These are phyloP conservation scores for Mrakia frigida DNA, from an alignment of 768 basidiomycete genomes.

Conservation along the genomic window DNA sequence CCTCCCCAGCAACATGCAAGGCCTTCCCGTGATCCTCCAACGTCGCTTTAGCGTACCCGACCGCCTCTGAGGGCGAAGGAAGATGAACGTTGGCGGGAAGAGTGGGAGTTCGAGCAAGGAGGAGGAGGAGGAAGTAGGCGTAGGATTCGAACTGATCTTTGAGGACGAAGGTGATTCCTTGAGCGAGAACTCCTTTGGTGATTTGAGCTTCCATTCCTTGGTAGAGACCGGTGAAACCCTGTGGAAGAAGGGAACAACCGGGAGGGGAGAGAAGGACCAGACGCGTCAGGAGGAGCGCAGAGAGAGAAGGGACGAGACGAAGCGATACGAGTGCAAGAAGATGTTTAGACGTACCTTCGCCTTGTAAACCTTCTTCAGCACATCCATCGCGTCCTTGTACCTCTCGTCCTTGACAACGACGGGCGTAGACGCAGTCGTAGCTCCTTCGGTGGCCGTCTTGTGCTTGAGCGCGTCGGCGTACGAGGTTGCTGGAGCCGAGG, in stretches of 20 bases:
- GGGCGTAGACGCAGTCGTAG: not conserved
- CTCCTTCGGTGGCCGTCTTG: not conserved
- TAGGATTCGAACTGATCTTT: slow-evolving; percentile 96
- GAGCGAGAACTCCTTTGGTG: slow-evolving; percentile 87
- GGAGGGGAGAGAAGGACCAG: not conserved
- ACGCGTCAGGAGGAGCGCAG: not conserved
- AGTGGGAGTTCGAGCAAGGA: slow-evolving; percentile 4
- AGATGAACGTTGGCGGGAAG: too few relatives aligned
- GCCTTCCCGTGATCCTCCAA: not conserved
- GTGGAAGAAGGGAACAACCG: not conserved
- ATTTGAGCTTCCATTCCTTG: slow-evolving; percentile 98
- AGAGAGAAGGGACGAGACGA: not conserved
- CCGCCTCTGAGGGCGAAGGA: not conserved
- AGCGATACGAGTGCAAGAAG: not conserved
- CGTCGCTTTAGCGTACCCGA: not conserved
- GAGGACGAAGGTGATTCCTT: slow-evolving; percentile 83
- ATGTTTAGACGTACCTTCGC: slow-evolving; percentile 47
- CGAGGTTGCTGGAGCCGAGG: not conserved
- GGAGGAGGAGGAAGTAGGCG: slow-evolving; percentile 56
- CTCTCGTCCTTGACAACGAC: not conserved
- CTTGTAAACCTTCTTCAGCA: slow-evolving; percentile 65
- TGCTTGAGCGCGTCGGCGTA: slow-evolving; percentile 18
- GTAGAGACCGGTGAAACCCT: slow-evolving; percentile 87
- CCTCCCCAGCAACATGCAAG: slow-evolving; percentile 19
- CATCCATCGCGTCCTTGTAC: slow-evolving; percentile 55